Conservation (phyloP, 2,329 filamentous ascomycete genomes). For the Cordyceps fumosorosea region DNA sequence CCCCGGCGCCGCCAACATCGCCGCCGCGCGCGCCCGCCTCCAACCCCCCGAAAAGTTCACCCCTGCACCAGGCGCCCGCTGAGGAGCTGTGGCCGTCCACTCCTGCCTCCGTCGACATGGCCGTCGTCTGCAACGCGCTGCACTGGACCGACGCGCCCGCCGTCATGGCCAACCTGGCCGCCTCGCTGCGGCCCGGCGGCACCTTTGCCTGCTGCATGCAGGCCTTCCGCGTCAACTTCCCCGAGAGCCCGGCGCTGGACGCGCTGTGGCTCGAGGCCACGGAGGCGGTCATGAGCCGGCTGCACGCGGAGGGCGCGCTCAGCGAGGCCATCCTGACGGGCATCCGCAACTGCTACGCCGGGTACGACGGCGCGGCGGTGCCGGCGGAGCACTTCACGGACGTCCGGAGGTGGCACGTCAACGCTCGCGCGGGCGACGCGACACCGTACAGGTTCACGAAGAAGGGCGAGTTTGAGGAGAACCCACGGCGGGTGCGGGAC, state of each 20-base stretch:
- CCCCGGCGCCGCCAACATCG: constrained; percentile 12
- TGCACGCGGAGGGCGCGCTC: background rate
- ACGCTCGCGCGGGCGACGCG: background rate
- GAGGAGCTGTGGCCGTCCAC: constrained; percentile 1
- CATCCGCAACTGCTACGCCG: background rate
- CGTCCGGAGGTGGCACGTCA: constrained; percentile 2
- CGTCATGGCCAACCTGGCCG: constrained; percentile 6
- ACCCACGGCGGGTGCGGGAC: background rate
- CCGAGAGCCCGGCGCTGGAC: background rate
- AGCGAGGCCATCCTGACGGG: constrained; percentile 2
- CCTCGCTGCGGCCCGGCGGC: constrained; percentile 1
- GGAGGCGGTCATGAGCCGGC: background rate
- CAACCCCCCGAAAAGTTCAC: constrained; percentile 1
- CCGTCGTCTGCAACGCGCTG: constrained; percentile 12
- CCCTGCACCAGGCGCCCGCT: constrained; percentile 1
- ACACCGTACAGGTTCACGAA: constrained; percentile 4
- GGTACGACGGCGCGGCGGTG: constrained; percentile 10
- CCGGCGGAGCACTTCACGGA: constrained; percentile 4
- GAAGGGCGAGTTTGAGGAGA: constrained; percentile 1
- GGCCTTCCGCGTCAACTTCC: constrained; percentile 10
- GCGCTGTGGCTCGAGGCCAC: constrained; percentile 7
- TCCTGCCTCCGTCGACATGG: constrained; percentile 3
- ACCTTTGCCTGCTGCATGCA: constrained; percentile 11
- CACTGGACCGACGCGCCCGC: constrained; percentile 8
- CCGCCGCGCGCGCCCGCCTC: background rate